Conservation (phyloP, 1,139 yeast genomes). For the Pneumocystis wakefieldiae region DNA sequence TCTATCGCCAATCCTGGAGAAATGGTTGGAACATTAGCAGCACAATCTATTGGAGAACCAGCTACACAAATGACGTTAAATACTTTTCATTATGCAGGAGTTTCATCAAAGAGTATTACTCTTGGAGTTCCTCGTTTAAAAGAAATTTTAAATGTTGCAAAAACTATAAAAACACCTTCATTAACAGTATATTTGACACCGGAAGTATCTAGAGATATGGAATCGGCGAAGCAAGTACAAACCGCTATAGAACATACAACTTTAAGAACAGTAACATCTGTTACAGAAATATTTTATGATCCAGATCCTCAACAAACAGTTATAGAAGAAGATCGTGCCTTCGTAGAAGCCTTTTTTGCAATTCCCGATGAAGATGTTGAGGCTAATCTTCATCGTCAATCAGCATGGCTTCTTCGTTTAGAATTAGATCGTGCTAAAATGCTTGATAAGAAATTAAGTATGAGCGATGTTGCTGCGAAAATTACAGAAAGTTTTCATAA, state of each 20-base stretch:
- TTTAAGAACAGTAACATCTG: slow-evolving; percentile 86
- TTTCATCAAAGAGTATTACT: slow-evolving; percentile 95
- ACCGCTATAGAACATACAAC: slow-evolving; percentile 96
- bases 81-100: slow-evolving; percentile 99
- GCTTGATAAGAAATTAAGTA: slow-evolving; percentile 93
- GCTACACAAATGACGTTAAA: slow-evolving; percentile 99
- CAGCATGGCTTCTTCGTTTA: slow-evolving; percentile 93
- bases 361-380: slow-evolving; percentile 97
- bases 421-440: slow-evolving; percentile 97
- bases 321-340: slow-evolving; percentile 90
- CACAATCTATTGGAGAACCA: slow-evolving; percentile 99
- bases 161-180: slow-evolving; percentile 96
- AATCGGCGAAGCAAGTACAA: slow-evolving; percentile 85
- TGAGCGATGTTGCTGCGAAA: slow-evolving; percentile 97
- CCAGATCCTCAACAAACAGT: slow-evolving; percentile 96
- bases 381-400: slow-evolving; percentile 80
- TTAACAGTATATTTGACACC: slow-evolving; percentile 76
- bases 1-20: slow-evolving; percentile 97
- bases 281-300: slow-evolving; percentile 92
- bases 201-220: slow-evolving; percentile 74
- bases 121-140: slow-evolving; percentile 99
- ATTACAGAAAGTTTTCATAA: slow-evolving; percentile 87
- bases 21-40: slow-evolving; percentile 99
- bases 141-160: slow-evolving; percentile 97
- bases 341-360: slow-evolving; percentile 91